A percentile compares a stretch with the other conserved stretches of the same genome.
phyloP scores from a whole-genome alignment of 352 stramenopile species.

The Phytophthora macrochlamydospora region DNA sequence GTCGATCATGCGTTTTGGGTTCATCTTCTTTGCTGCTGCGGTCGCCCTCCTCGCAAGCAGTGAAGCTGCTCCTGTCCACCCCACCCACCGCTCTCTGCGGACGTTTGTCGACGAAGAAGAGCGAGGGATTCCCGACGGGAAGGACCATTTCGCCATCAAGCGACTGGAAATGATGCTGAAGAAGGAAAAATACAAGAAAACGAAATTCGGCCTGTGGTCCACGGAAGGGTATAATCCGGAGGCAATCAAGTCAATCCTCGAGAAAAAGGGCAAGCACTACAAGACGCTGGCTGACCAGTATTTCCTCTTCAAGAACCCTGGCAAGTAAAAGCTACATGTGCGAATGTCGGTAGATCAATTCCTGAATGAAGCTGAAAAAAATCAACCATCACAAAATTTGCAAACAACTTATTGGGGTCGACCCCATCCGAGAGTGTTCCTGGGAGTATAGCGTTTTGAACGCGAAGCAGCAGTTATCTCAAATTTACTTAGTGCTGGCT shows the following conservation, averaged over 20 bases:
- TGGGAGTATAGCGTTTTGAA: no score
- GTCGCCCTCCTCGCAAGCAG: background rate
- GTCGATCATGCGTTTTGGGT: background rate
- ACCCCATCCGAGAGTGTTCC: no score
- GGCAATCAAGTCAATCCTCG: background rate
- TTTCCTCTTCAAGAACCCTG: background rate
- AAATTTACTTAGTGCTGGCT: no score
- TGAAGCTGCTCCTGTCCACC: background rate
- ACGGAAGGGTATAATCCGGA: background rate
- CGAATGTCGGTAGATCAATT: no score
- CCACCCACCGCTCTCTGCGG: background rate
- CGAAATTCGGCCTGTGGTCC: background rate
- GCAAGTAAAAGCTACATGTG: no score
- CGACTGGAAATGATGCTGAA: background rate
- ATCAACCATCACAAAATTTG: no score
- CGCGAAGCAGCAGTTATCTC: no score
- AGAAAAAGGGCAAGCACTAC: background rate
- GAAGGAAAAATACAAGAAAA: background rate
- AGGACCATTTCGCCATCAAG: background rate
- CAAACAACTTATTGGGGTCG: no score
- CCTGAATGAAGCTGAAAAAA: no score
- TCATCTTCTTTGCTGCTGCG: background rate
- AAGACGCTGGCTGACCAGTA: background rate
- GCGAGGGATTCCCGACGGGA: background rate
- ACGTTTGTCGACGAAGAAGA: background rate